Percentiles rank a stretch among this genome's conserved stretches.
Conservation (phyloP, 495 filamentous ascomycete genomes). For the Aspergillus panamensis region DNA sequence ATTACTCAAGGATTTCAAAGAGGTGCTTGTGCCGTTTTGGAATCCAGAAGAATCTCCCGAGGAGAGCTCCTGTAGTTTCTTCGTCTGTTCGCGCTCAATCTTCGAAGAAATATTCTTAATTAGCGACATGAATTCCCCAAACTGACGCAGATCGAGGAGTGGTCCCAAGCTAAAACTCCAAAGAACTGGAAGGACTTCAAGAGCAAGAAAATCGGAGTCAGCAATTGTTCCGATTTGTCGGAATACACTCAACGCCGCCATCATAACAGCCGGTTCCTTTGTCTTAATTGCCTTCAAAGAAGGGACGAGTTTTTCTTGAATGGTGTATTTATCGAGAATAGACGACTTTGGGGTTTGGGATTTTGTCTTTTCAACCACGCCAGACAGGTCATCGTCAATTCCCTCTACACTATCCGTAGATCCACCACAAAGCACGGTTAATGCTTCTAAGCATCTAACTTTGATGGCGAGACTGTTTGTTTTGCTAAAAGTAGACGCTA, state of each 20-base stretch:
- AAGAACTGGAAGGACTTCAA: constrained; percentile 82
- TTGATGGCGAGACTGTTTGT: constrained; percentile 94
- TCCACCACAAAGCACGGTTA: constrained; percentile 84
- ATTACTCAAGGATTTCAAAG: constrained; percentile 25
- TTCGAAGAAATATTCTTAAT: constrained; percentile 75
- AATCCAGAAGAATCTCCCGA: constrained; percentile 43
- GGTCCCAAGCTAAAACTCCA: constrained; percentile 94
- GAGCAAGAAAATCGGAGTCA: constrained; percentile 88
- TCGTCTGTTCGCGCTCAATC: constrained; percentile 83
- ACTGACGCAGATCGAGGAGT: constrained; percentile 79
- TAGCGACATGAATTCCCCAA: constrained; percentile 79
- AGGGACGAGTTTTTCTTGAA: constrained; percentile 94
- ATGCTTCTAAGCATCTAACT: constrained; percentile 83
- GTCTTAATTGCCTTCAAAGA: constrained; percentile 92
- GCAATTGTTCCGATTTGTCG: constrained; percentile 74
- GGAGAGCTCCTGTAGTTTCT: constrained; percentile 80
- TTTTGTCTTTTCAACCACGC: constrained; percentile 48
- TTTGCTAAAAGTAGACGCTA: constrained; percentile 83
- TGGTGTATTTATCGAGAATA: constrained; percentile 92
- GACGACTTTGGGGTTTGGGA: constrained; percentile 59
- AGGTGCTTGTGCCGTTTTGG: constrained; percentile 29
- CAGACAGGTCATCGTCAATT: constrained; percentile 66
- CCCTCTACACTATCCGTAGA: constrained; percentile 34
- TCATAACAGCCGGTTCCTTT: constrained; percentile 96
- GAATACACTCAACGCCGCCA: constrained; percentile 84